Evolutionary conservation across 805 yeast species (phyloP).

Genomic region (Sugiyamaella boreocaroliniensis): DNA sequence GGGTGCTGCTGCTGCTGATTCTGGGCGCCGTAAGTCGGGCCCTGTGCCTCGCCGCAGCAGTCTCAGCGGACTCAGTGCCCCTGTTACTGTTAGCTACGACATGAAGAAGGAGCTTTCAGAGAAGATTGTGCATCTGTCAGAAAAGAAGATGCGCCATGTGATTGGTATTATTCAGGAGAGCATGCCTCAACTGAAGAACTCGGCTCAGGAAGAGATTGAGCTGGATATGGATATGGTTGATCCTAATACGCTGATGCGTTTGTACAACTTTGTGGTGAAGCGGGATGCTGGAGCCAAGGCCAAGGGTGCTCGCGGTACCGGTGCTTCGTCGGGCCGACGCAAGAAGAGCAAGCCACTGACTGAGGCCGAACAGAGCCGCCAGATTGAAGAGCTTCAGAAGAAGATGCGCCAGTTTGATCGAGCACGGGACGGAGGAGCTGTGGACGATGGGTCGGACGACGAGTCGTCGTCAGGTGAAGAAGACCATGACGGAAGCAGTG

Average conservation of each 20-base stretch:
- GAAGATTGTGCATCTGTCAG: conserved; percentile 64
- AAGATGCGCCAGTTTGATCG: conserved; percentile 66
- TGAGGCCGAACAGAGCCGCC: conserved; percentile 59
- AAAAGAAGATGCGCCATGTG: conserved; percentile 75
- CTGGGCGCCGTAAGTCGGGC: conserved; percentile 9
- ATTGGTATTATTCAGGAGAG: conserved; percentile 77
- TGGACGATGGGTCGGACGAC: conserved; percentile 12
- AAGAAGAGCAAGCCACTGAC: conserved; percentile 51
- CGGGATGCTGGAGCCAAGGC: conserved; percentile 28
- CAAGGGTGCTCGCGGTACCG: conserved; percentile 16
- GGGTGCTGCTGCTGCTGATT: conserved; percentile 5
- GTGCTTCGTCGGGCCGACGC: conserved; percentile 21
- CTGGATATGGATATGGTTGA: conserved; percentile 91
- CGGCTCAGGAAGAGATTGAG: conserved; percentile 86
- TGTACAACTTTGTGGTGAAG: conserved; percentile 75
- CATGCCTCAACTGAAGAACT: conserved; percentile 50
- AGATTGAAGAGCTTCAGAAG: conserved; percentile 64
- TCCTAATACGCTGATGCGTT: conserved; percentile 69
- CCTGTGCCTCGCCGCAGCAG: conserved; percentile 11
- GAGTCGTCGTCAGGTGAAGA: conserved; percentile 23
- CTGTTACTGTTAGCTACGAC: conserved; percentile 66
- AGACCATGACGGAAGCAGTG: conserved; percentile 23
- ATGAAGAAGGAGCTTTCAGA: conserved; percentile 94
- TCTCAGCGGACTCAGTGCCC: conserved; percentile 22
- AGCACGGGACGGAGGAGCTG: conserved; percentile 21